A percentile compares a stretch with the other conserved stretches of the same genome.
phyloP scores from a whole-genome alignment of 495 filamentous ascomycete species.

The Jackrogersella minutella region DNA sequence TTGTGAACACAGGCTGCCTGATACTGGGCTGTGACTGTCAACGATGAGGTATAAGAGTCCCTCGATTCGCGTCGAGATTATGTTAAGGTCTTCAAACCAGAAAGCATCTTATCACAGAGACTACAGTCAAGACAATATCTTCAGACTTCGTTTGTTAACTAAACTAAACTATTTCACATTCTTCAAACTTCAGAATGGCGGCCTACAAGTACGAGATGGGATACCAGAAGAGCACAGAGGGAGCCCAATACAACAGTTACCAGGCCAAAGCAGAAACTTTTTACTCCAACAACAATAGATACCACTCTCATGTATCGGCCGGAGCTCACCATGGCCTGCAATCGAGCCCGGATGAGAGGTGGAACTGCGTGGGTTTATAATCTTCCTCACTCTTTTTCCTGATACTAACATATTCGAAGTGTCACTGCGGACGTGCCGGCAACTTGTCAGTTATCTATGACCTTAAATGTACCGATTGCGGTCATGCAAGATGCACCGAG shows the following conservation, averaged over 20 bases:
- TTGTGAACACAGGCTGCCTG: neutral
- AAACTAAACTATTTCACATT: neutral
- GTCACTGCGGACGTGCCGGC: neutral
- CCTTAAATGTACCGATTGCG: neutral
- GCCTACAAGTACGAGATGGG: neutral
- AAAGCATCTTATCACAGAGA: neutral
- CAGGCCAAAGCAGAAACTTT: neutral
- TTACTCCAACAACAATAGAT: neutral
- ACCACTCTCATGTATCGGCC: neutral
- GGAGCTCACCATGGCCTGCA: neutral
- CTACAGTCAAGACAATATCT: neutral
- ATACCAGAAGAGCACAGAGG: neutral
- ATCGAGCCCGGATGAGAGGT: conserved; percentile 2
- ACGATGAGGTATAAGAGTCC: neutral
- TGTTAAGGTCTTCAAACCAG: no score
- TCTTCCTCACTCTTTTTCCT: neutral
- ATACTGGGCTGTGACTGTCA: conserved; percentile 9
- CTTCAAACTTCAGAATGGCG: neutral
- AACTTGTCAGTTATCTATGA: conserved; percentile 20
- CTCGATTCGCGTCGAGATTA: neutral
- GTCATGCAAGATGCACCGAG: neutral
- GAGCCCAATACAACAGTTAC: neutral
- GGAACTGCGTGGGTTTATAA: conserved; percentile 30
- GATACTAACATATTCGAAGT: conserved; percentile 23
- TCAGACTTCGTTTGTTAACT: neutral